Percentiles rank a stretch among this genome's conserved stretches.
phyloP scores from a whole-genome alignment of 768 basidiomycete species.

The Daedalea quercina region DNA sequence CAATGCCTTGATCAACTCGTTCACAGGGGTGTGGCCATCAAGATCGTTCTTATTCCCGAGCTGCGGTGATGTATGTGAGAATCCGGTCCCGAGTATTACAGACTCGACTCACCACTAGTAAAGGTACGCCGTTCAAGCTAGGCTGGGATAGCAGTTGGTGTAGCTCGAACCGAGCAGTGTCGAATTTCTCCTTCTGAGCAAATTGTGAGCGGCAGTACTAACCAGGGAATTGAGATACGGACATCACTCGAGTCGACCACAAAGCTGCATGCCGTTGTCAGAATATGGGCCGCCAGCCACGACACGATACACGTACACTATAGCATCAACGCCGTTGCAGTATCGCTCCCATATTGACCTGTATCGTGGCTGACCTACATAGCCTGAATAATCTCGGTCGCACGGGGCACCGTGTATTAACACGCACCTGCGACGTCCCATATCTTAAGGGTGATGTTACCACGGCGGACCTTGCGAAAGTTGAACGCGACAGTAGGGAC shows the following conservation, averaged over 20 bases:
- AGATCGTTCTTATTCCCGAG: conserved; percentile 94
- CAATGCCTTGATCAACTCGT: conserved; percentile 79
- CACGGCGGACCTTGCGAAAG: conserved; percentile 80
- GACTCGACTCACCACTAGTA: conserved; percentile 63
- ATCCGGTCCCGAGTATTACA: neutral
- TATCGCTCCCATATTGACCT: conserved; percentile 96
- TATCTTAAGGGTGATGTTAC: conserved; percentile 86
- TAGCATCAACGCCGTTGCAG: conserved; percentile 87
- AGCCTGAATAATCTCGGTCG: too few species aligned
- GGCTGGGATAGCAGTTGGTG: conserved; percentile 71
- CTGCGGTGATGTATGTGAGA: conserved; percentile 26
- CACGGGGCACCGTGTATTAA: conserved; percentile 8
- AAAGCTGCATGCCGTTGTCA: conserved; percentile 42
- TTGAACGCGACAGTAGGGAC: conserved; percentile 95
- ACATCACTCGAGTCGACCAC: conserved; percentile 92
- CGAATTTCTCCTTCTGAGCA: conserved; percentile 69
- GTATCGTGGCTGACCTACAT: conserved; percentile 87
- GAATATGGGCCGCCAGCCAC: neutral
- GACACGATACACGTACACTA: conserved; percentile 52
- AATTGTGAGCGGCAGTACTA: conserved; percentile 2
- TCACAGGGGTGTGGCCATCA: conserved; percentile 66
- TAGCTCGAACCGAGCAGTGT: conserved; percentile 76
- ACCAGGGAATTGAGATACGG: conserved; percentile 21
- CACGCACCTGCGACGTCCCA: conserved; percentile 89
- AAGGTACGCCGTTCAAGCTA: conserved; percentile 61